Evolutionary conservation across 495 filamentous ascomycete genomes (phyloP), one percentile per base, ranked within the genome.

Genomic region (Bombardia bombarda): DNA sequence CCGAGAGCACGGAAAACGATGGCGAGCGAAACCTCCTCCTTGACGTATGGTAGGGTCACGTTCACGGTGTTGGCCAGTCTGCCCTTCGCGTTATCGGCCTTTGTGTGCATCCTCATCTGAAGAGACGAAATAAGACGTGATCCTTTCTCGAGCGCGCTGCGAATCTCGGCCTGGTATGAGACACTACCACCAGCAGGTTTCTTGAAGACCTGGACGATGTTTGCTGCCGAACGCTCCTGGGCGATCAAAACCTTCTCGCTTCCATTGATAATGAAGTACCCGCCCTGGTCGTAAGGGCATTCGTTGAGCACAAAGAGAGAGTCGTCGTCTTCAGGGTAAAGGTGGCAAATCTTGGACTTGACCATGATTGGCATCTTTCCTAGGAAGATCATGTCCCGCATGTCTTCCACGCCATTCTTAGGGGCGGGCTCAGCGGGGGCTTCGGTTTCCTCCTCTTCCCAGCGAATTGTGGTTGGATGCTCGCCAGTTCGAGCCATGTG

Each of bases 181-280:
- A 86, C 93, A 2, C 84, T 80, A 47, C 84, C 89, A 12, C 87
- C 87, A 17, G 80, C 75, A 1, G 88, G 82, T 70, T 99, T 99
- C 68, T 93, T 90, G 77, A 97, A 99, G 16, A 99, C 89, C 66
- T 96, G 90, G 7, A 97, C 90, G 32, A 96, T 97, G 53, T 97
- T 99, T 54, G 90, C 93, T 14, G 93, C 93, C 52, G 87, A 94
- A 20, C 92, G 82, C 62, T 99, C 92, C 62, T 99, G 92, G 1
- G 93, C 93, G 47, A 99, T 97, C 46, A 99, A 63, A 17, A 99
- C 92, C 74, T 99, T 99, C 61, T 99, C 92, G 60, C 86, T 92
- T n/a, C 92, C 92, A 66, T 97, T 99, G 68, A 99, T 97, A 47
- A 99, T 83, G 62, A 99, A 99, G 52, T 99, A 99, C 43, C 92